Base-by-base conservation (phyloP, 2,329 filamentous ascomycete genomes). In the Calonectria multiphialidica region DNA sequence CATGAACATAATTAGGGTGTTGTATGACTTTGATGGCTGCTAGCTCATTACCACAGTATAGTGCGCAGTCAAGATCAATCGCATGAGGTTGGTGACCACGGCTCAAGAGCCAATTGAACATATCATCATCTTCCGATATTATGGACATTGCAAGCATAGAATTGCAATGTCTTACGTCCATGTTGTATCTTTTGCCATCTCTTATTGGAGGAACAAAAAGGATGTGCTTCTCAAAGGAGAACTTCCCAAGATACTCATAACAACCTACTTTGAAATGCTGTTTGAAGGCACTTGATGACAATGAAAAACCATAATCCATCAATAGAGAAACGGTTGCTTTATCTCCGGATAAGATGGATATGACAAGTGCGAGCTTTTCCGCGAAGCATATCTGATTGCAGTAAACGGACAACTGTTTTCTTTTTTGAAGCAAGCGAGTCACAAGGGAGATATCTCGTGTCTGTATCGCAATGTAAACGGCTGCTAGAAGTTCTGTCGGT, bases 141-240 rank as follows among this genome's bases (percentile, higher is more conserved):
- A 53, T n/a, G 0, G 49, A 15, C 15, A n/a, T 7, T 16, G 0
- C 16, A 5, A 53, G 25, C 49, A 53, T 25, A 4, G 49, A 33
- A 53, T 53, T 28, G 7, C 2, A 28, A 53, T 5, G 4, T 8
- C 23, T 2, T 21, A 30, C 18, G 12, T 21, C 3, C 5, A 45
- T 9, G 4, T 12, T 21, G 6, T 9, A 6, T 21, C 21, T 8
- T 35, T 5, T 35, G 10, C 3, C 8, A 42, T 42, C 16, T 13
- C 5, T 21, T 9, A 12, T 45, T 8, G 44, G 21, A n/a, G 21
- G 8, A 42, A 23, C 7, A 18, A 8, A 50, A 30, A n/a, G 30
- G 2, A 6, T 5, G 6, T 18, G 0, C 1, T 16, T 6, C 5
- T 2, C 0, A 15, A n/a, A 15, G 3, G 6, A 30, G 33, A 53